Percentiles rank a stretch among this genome's conserved stretches.
These are phyloP conservation scores for Salvia splendens DNA, from an alignment of 257 asterid genomes.

Conservation along the genomic window DNA sequence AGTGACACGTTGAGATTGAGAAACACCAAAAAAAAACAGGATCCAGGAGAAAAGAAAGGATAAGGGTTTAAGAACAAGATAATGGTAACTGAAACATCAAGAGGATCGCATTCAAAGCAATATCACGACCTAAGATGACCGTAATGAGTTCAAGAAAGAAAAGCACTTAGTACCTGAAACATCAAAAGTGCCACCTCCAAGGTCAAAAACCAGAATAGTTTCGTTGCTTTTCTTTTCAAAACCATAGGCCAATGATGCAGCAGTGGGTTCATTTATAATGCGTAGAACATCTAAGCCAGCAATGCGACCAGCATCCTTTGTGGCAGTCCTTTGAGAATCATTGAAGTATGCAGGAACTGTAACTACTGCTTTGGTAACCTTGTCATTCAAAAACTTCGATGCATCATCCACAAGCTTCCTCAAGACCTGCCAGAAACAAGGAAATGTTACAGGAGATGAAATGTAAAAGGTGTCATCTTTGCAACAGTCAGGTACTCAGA, in stretches of 20 bases:
- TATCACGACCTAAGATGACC: background rate
- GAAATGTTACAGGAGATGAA: conserved; percentile 2
- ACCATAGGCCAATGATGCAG: conserved; percentile 92
- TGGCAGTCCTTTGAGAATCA: conserved; percentile 92
- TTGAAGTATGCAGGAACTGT: conserved; percentile 94
- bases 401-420: conserved; percentile 98
- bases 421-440: conserved; percentile 54
- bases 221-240: conserved; percentile 83
- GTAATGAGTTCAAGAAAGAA: background rate
- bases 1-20: background rate
- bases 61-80: background rate
- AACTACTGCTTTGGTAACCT: conserved; percentile 93
- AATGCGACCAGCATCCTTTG: conserved; percentile 92
- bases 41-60: background rate
- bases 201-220: conserved; percentile 85
- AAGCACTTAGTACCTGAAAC: conserved; percentile 62
- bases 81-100: background rate
- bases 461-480: background rate
- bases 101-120: background rate
- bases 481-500: background rate
- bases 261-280: conserved; percentile 88
- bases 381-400: conserved; percentile 82
- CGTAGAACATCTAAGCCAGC: conserved; percentile 93
- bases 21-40: conserved; percentile 14
- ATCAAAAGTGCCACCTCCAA: conserved; percentile 94